Evolutionary conservation across 192 early-diverging fungal genomes (phyloP), one percentile per base, ranked within the genome.

Genomic region (Entomortierella parvispora): DNA sequence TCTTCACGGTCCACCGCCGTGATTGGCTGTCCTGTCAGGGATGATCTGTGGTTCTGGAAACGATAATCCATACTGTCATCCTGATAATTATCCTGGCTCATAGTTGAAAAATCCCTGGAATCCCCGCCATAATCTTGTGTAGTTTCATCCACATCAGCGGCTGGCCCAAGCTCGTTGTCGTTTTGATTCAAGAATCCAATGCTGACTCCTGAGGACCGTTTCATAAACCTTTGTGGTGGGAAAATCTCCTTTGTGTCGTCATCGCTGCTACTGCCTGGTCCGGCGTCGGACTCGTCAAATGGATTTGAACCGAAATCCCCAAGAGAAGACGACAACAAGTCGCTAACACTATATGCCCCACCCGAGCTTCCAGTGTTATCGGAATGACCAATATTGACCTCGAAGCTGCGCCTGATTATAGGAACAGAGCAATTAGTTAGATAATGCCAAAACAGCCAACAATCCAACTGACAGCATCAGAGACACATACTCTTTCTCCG

Each of bases 401-500:
- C 74, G 42, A 77, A 77, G 32, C 74, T 77, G 28, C 66, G 74
- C 28, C 74, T 76, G 45, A 23, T 28, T 18, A 8, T 25, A n/a
- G 18, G 2, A 29, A 50, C 22, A 49, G 14, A 47, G 2, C 20
- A 50, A 63, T 15, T 26, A 8, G 9, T 34, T 4, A 28, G 3
- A 2, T n/a, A 6, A 23, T 18, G 1, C 9, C 0, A 2, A 52
- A 23, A 10, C 9, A 23, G 10, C 6, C 0, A 1, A 6, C 15
- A 14, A 4, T 43, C 31, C 11, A 47, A 4, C 17, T 12, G n/a
- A 37, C 18, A 20, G 2, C 4, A 31, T 56, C 12, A 37, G 25
- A 17, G 8, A 22, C 20, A 71, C 61, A 12, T 71, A 71, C 69
- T 77, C 74, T 57, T 68, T 63, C 46, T 77, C 74, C 11, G 60